Percentiles rank a stretch among this genome's conserved stretches.
These are phyloP conservation scores for Ophiostoma ulmi DNA, from an alignment of 2,329 filamentous ascomycete species.

Conservation along the genomic window DNA sequence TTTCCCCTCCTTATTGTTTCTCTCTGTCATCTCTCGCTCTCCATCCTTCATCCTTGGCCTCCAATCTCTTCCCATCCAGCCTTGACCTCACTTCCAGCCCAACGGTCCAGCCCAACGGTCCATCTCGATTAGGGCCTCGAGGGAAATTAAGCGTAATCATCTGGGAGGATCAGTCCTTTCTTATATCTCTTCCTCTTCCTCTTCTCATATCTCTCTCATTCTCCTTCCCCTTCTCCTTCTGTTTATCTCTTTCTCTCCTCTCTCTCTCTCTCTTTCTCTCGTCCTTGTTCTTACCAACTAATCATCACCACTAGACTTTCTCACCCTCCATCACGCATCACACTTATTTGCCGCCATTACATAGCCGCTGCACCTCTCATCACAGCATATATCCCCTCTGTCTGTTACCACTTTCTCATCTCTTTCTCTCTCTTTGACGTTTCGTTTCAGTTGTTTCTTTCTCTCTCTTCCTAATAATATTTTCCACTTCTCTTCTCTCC, in stretches of 20 bases:
- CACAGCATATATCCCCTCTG: background rate
- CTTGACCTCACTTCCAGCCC: background rate
- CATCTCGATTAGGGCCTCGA: background rate
- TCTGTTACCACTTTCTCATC: background rate
- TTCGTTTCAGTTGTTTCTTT: background rate
- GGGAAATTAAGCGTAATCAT: background rate
- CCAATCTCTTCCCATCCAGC: background rate
- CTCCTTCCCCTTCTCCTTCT: background rate
- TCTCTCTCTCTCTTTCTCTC: no score
- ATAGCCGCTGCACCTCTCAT: constrained; percentile 1
- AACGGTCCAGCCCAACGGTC: background rate
- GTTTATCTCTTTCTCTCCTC: no score
- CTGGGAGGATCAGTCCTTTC: background rate
- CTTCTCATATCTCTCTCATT: background rate
- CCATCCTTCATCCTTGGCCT: background rate
- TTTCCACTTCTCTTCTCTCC: background rate
- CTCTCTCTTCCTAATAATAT: background rate
- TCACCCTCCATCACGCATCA: background rate
- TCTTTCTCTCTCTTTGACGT: background rate
- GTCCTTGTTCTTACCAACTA: no score
- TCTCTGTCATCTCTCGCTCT: background rate
- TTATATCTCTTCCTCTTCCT: background rate
- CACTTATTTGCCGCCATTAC: background rate
- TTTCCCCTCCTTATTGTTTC: background rate
- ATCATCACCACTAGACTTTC: background rate